Base-by-base conservation (phyloP, 768 basidiomycete species). In the Paxillus involutus region DNA sequence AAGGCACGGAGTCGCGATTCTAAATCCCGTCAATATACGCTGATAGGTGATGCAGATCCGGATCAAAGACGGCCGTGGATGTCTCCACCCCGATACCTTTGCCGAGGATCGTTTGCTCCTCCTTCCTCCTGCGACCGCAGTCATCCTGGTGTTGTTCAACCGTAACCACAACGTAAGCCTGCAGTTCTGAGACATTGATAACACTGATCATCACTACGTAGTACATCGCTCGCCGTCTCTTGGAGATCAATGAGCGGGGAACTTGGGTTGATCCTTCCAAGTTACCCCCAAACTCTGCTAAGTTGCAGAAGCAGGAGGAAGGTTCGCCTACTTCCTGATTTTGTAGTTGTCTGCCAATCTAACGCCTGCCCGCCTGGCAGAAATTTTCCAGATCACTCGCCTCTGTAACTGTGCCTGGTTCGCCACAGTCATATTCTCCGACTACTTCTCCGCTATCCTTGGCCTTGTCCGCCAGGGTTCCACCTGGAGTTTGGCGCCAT, bases 401-500 rank as follows among this genome's bases (percentile, higher is more conserved):
- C 74, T 92, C 11, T 77, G 89, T 59, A 94, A 94, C 62, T 87
- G 84, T 57, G 83, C 80, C 11, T 91, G 90, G 90, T 92, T 91
- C 53, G 90, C 79, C 36, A 75, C 77, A 52, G 80, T 84, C 16
- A 82, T 91, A n/a, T 89, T 91, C 69, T 83, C 87, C 2, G 91
- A 92, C 62, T 94, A 94, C 70, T 86, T 94, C 68, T 85, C 85
- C 17, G 74, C 80, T 21, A 94, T 94, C 59, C 69, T 94, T 32
- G 91, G 91, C n/a, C 75, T 92, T 14, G 82, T 88, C 44, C 75
- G 91, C 51, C 73, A 85, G 48, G 91, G 91, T 0, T 90, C 74
- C 52, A 83, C 70, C 57, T 94, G 91, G 91, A 86, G 80, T 69
- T 70, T 93, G 66, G 78, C 80, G 59, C 89, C 90, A 2, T 91